Percentiles rank a stretch among this genome's conserved stretches.
Conservation (phyloP, 768 basidiomycete genomes). For the Amanita muscaria region DNA sequence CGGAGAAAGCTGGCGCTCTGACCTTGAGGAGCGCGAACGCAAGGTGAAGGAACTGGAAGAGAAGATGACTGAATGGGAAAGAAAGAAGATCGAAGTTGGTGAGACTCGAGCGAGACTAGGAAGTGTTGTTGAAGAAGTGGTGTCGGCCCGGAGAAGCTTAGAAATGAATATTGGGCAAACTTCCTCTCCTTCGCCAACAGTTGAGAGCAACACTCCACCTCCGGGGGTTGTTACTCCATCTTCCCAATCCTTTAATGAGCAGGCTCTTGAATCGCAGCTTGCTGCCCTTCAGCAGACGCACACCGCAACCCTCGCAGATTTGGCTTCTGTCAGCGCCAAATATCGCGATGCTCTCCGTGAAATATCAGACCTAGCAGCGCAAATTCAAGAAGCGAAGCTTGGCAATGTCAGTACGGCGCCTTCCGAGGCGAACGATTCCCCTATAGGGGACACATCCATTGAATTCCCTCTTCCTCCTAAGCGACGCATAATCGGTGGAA, state of each 20-base stretch:
- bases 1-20: conserved; percentile 73
- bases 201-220: conserved; percentile 13
- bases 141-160: conserved; percentile 57
- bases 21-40: conserved; percentile 77
- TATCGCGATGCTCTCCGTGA: conserved; percentile 86
- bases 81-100: conserved; percentile 56
- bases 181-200: conserved; percentile 15
- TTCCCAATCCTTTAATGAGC: conserved; percentile 25
- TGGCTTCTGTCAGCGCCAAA: conserved; percentile 69
- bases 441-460: conserved; percentile 31
- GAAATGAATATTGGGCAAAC: conserved; percentile 37
- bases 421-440: conserved; percentile 27
- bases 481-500: conserved; percentile 44
- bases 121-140: conserved; percentile 60
- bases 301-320: conserved; percentile 68
- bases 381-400: conserved; percentile 81
- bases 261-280: conserved; percentile 51
- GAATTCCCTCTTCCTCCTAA: conserved; percentile 32
- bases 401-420: conserved; percentile 36
- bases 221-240: conserved; percentile 15
- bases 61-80: conserved; percentile 73
- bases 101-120: conserved; percentile 61
- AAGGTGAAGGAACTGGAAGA: conserved; percentile 69
- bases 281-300: conserved; percentile 74
- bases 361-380: conserved; percentile 88